Evolutionary conservation across 768 basidiomycete genomes (phyloP).

Genomic region (Tricholoma sp.): DNA sequence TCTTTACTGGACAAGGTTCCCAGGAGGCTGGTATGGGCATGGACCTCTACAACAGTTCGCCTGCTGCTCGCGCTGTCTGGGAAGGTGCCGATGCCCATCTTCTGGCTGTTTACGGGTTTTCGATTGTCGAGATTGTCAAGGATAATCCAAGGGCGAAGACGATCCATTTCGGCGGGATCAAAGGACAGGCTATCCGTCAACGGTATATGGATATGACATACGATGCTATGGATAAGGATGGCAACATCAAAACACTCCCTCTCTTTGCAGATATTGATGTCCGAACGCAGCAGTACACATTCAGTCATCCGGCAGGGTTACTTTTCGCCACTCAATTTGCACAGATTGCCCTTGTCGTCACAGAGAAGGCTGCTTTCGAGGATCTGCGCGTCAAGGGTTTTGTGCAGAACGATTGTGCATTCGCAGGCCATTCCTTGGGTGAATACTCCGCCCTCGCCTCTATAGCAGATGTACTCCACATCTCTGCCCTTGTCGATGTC

Average conservation of each 20-base stretch:
- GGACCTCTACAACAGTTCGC: conserved; percentile 91
- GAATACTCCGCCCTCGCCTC: conserved; percentile 98
- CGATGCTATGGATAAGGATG: conserved; percentile 95
- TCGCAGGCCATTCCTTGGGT: conserved; percentile 97
- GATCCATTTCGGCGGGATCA: conserved; percentile 98
- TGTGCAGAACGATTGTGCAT: conserved; percentile 86
- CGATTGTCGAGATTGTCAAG: conserved; percentile 97
- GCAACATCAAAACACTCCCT: conserved; percentile 91
- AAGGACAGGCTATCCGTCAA: conserved; percentile 95
- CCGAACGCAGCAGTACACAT: conserved; percentile 96
- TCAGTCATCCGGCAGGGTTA: conserved; percentile 92
- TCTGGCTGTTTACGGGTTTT: conserved; percentile 94
- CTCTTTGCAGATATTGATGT: conserved; percentile 94
- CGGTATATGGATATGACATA: conserved; percentile 99
- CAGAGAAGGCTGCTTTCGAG: conserved; percentile 97
- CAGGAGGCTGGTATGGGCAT: conserved; percentile 99
- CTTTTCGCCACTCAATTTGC: conserved; percentile 98
- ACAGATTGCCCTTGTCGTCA: conserved; percentile 96
- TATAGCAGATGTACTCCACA: conserved; percentile 93
- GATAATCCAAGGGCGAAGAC: conserved; percentile 98
- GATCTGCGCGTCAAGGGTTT: conserved; percentile 97
- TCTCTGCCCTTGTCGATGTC: conserved; percentile 93
- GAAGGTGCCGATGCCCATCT: conserved; percentile 93
- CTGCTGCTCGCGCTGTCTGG: conserved; percentile 96
- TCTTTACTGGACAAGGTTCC: conserved; percentile 98